Base-by-base conservation (phyloP, 2,329 filamentous ascomycete genomes). In the Thelonectria rubi region DNA sequence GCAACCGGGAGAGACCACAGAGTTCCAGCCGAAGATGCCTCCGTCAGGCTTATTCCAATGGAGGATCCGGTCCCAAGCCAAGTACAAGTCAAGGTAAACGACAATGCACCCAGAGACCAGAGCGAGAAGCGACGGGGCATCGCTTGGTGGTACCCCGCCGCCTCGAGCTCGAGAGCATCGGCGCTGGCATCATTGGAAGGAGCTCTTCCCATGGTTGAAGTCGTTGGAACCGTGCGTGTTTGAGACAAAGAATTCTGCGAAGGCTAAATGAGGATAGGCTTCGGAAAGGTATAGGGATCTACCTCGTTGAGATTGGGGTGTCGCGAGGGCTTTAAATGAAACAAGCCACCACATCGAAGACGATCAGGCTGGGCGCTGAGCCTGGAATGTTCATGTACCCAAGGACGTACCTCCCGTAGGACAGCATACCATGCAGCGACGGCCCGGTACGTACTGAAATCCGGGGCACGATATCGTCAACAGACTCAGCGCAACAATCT, bases 71-170 rank as follows among this genome's bases (percentile, higher is more conserved):
- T 68, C 6, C 73, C 72, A 4, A 72, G 64, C 73, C 73, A 75
- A 2, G 73, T 74, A 12, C 72, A 74, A 3, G 71, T 75, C 30
- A 75, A 11, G 1, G 73, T 73, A 40, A 73, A 75, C 0, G 73
- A 73, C 1, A 75, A 43, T 7, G 73, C 70, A 0, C 67, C 63
- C 0, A 75, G 24, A 5, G 71, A 71, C 56, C 66, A 69, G 0
- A 69, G 52, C 2, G 73, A 74, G 58, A 75, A 75, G 10, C 69
- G 72, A 0, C 73, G 67, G 11, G 73, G 73, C 73, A 75, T 75
- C n/a, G 66, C 64, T 26, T 69, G 71, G 6, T 49, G 48, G 32
- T 75, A 75, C 3, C 73, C 73, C 4, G 71, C 69, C 1, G 73
- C 73, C 52, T 75, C 72, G 1, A 75, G 67, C 57, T 75, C 73